Evolutionary conservation across 75 land plant genomes (phyloP).

Genomic region (Larix kaempferi): DNA sequence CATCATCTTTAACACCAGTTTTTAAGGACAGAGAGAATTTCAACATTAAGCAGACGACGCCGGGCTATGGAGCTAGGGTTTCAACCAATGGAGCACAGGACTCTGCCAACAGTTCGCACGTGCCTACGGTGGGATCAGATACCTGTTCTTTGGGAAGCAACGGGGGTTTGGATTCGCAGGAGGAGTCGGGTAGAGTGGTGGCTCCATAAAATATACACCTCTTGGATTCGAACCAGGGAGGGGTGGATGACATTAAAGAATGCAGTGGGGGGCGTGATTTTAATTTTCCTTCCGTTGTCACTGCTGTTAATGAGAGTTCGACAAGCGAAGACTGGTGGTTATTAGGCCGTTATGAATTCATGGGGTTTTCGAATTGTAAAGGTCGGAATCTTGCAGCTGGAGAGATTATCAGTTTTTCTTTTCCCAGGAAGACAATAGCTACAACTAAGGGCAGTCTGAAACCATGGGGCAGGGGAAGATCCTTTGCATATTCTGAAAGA

Average conservation of each 20-base stretch:
- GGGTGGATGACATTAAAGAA: background rate
- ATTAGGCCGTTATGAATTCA: conserved; percentile 45
- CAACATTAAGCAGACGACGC: conserved; percentile 13
- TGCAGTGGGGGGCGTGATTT: background rate
- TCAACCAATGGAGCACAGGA: background rate
- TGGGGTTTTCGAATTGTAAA: conserved; percentile 50
- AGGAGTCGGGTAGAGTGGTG: background rate
- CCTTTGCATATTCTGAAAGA: conserved; percentile 38
- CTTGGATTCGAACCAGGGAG: background rate
- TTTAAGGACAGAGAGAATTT: conserved; percentile 1
- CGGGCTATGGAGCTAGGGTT: conserved; percentile 16
- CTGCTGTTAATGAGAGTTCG: background rate
- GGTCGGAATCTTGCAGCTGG: conserved; percentile 45
- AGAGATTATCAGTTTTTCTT: conserved; percentile 55
- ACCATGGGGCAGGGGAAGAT: conserved; percentile 25
- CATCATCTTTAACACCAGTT: conserved; percentile 71
- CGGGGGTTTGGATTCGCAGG: too few species aligned
- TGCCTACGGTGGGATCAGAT: background rate
- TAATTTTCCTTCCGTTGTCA: background rate
- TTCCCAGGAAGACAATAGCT: conserved; percentile 25
- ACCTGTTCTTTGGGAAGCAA: background rate
- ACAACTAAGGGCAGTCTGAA: background rate
- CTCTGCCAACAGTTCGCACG: background rate
- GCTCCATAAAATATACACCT: background rate
- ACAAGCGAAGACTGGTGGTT: conserved; percentile 33